Conservation (phyloP, 352 stramenopile genomes). For the Peronosclerospora sorghi region DNA sequence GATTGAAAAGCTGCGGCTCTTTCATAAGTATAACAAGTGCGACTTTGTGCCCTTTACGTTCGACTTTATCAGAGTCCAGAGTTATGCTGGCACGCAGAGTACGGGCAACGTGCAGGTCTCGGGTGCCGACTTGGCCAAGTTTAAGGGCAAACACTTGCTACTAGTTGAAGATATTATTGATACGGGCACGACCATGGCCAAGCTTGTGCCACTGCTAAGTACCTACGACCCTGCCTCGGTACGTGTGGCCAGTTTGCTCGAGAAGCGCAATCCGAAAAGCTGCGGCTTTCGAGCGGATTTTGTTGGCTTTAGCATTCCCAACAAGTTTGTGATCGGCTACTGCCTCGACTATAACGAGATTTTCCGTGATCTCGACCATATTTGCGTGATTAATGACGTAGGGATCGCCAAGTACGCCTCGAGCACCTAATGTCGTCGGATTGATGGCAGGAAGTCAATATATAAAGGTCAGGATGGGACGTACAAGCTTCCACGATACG, state of each 20-base stretch:
- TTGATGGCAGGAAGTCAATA: neutral
- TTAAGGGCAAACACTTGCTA: slow-evolving; percentile 87
- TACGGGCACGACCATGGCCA: slow-evolving; percentile 89
- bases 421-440: slow-evolving; percentile 21
- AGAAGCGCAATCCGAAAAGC: slow-evolving; percentile 88
- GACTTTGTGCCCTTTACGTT: slow-evolving; percentile 88
- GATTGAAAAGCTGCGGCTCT: slow-evolving; percentile 70
- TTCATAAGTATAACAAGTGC: slow-evolving; percentile 84
- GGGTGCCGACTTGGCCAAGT: slow-evolving; percentile 73
- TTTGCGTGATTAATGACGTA: slow-evolving; percentile 90
- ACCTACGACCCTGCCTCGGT: slow-evolving; percentile 74
- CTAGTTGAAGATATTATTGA: slow-evolving; percentile 98
- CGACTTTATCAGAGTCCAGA: slow-evolving; percentile 92
- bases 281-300: slow-evolving; percentile 90
- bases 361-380: slow-evolving; percentile 92
- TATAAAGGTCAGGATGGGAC: neutral
- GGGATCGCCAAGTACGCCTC: slow-evolving; percentile 84
- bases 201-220: slow-evolving; percentile 84
- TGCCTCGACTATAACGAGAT: slow-evolving; percentile 97
- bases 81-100: slow-evolving; percentile 87
- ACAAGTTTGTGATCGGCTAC: slow-evolving; percentile 93
- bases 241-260: slow-evolving; percentile 86
- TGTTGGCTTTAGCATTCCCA: slow-evolving; percentile 92
- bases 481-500: neutral
- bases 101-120: slow-evolving; percentile 89